Evolutionary conservation across 371 early-diverging fungal genomes (phyloP).

Genomic region (Amoeboradix gromovi): DNA sequence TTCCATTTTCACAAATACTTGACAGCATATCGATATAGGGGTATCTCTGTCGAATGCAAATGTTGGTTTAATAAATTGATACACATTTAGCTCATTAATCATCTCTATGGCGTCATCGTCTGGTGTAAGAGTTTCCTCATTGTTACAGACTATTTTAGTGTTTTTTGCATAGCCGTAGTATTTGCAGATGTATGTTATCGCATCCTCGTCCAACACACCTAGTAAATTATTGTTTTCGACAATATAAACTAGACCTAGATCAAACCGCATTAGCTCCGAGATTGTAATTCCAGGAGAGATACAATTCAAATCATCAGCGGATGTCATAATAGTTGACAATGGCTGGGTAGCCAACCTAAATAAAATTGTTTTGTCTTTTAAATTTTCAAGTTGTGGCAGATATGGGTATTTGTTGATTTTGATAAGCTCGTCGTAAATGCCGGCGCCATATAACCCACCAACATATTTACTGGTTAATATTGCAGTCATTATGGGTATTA

Average conservation of each 20-base stretch:
- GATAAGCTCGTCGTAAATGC: background rate
- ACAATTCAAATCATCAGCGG: background rate
- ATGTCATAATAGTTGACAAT: background rate
- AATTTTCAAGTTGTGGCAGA: background rate
- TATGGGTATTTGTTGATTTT: background rate
- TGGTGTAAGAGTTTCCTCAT: background rate
- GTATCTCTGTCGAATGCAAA: background rate
- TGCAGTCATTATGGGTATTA: slow-evolving; percentile 67
- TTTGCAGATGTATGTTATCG: background rate
- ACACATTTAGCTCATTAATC: background rate
- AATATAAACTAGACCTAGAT: background rate
- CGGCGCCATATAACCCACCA: slow-evolving; percentile 13
- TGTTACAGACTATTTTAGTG: background rate
- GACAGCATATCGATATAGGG: background rate
- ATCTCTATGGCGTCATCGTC: background rate
- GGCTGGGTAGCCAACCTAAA: background rate
- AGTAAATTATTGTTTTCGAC: background rate
- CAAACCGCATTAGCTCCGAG: background rate
- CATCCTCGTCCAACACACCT: background rate
- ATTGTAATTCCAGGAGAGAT: background rate
- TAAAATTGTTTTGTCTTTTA: background rate
- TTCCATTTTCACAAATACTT: background rate
- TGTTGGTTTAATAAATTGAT: background rate
- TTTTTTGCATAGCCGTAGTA: background rate
- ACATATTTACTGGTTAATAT: slow-evolving; percentile 75